Percentiles rank a stretch among this genome's conserved stretches.
Evolutionary conservation across 2,329 filamentous ascomycete species (phyloP).

Genomic region (Dactylellina parvicollis): DNA sequence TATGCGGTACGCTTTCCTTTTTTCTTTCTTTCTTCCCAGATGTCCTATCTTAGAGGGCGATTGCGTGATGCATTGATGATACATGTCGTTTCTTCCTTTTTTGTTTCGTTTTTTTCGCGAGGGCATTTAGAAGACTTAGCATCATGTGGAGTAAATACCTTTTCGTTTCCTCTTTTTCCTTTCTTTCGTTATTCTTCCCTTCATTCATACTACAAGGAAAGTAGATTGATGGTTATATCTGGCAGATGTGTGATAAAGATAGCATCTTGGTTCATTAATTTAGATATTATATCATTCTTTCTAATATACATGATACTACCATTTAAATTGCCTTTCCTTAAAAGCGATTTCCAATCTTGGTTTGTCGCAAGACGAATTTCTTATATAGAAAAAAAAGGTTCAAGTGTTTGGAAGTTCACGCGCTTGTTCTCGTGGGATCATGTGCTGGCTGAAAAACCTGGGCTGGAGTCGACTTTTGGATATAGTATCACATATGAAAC

Average conservation of each 20-base stretch:
- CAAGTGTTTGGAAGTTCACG: no score
- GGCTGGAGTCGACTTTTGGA: no score
- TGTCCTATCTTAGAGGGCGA: constrained; percentile 15
- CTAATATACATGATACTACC: neutral
- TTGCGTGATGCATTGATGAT: no score
- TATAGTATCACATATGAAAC: no score
- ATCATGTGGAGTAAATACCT: constrained; percentile 4
- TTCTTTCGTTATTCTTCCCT: neutral
- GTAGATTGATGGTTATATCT: constrained; percentile 3
- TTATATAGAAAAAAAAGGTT: no score
- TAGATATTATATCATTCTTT: constrained; percentile 13
- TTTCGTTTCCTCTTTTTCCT: neutral
- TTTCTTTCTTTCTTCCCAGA: neutral
- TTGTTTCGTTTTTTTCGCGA: neutral
- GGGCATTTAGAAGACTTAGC: constrained; percentile 17
- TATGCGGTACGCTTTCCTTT: neutral
- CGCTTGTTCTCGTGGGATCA: no score
- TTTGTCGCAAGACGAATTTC: no score
- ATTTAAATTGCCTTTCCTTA: no score
- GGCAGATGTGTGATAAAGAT: neutral
- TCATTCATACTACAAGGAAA: neutral
- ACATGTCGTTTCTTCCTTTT: neutral
- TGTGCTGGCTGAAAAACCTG: no score
- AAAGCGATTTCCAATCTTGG: no score
- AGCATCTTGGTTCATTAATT: constrained; percentile 8